Evolutionary conservation across 768 basidiomycete genomes (phyloP).

Genomic region (Podaxis pistillaris): DNA sequence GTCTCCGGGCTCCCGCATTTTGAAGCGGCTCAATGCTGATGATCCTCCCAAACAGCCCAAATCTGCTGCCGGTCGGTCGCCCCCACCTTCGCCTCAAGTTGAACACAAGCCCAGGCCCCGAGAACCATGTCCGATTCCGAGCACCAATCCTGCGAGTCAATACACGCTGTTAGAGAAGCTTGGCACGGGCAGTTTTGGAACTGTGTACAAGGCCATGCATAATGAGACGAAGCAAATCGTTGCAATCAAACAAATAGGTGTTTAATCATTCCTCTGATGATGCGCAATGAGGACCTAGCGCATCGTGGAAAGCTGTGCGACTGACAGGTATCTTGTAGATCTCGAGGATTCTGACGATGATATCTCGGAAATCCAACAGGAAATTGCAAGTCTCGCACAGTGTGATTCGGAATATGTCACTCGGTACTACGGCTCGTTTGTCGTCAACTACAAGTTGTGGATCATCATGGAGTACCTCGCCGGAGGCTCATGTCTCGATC

Average conservation of each 20-base stretch:
- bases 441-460: slow-evolving; percentile 96
- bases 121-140: slow-evolving; percentile 70
- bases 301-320: not conserved
- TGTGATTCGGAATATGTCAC: slow-evolving; percentile 98
- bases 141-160: slow-evolving; percentile 82
- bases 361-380: slow-evolving; percentile 97
- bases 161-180: slow-evolving; percentile 94
- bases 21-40: slow-evolving; percentile 14
- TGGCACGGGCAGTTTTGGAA: slow-evolving; percentile 96
- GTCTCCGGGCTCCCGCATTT: slow-evolving; percentile 17
- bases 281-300: not conserved
- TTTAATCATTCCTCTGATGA: slow-evolving; percentile 25
- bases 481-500: slow-evolving; percentile 96
- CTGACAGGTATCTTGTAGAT: slow-evolving; percentile 47
- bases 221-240: slow-evolving; percentile 93
- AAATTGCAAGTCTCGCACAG: slow-evolving; percentile 93
- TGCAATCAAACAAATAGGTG: slow-evolving; percentile 97
- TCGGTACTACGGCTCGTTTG: slow-evolving; percentile 94
- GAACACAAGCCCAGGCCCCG: slow-evolving; percentile 40
- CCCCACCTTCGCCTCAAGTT: slow-evolving; percentile 47
- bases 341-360: slow-evolving; percentile 98
- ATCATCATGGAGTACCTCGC: slow-evolving; percentile 99
- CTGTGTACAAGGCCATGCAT: slow-evolving; percentile 96
- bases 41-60: slow-evolving; percentile 35
- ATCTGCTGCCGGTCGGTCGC: slow-evolving; percentile 36